Base-by-base conservation (phyloP, 495 filamentous ascomycete genomes). In the Trichocladium uniseriatum region DNA sequence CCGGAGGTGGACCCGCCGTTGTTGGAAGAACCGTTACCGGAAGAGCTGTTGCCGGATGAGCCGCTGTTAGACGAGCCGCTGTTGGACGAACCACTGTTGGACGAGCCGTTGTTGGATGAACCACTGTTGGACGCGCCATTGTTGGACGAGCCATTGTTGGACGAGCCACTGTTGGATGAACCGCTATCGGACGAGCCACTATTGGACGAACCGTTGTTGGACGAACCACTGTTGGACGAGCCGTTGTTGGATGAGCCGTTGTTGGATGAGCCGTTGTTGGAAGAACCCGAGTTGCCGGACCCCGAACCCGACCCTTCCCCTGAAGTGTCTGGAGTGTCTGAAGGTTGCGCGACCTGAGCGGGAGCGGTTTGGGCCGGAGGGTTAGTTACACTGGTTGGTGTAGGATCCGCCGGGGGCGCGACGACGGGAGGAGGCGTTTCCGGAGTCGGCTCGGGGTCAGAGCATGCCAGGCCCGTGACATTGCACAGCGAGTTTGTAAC, bases 401-500 rank as follows among this genome's bases (percentile, higher is more conserved):
- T 24, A 8, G 37, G 37, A 10, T 11, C n/a, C 6, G 35, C 14
- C 20, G 43, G 19, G 4, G 24, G 4, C 24, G n/a, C n/a, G n/a
- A n/a, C n/a, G n/a, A n/a, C n/a, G n/a, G 24, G 24, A 27, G 24
- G 4, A 3, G 24, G 8, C 4, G 24, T 27, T 27, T 27, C 18
- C 11, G 48, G 48, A 13, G 39, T 29, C 1, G 40, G n/a, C n/a
- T n/a, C n/a, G n/a, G n/a, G n/a, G n/a, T n/a, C n/a, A n/a, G n/a
- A n/a, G n/a, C n/a, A n/a, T n/a, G n/a, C n/a, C n/a, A n/a, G n/a
- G n/a, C n/a, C n/a, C n/a, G n/a, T n/a, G n/a, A n/a, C n/a, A n/a
- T 46, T 35, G 47, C 51, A 54, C 36, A 45, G 6, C 1, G 51
- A 43, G 35, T 31, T 45, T 14, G 24, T 41, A 19, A 57, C 10